Conservation (phyloP, 768 basidiomycete genomes). For the Suillus placidus region DNA sequence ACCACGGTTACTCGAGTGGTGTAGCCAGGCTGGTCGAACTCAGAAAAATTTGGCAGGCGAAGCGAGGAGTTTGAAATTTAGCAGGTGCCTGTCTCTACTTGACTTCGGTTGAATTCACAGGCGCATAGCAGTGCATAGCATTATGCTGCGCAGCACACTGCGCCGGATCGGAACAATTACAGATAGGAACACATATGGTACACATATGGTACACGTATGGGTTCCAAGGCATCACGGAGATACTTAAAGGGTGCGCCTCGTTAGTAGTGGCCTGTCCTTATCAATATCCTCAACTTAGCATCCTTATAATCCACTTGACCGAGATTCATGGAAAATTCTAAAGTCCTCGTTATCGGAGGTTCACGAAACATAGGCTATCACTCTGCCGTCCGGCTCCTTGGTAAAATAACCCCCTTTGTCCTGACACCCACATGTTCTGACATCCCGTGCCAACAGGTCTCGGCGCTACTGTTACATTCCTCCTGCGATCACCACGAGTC, state of each 20-base stretch:
- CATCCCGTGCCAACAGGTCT: conserved; percentile 40
- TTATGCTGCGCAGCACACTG: no score
- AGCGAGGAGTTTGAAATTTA: no score
- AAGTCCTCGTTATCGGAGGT: conserved; percentile 52
- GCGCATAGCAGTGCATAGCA: no score
- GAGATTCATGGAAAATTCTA: conserved; percentile 21
- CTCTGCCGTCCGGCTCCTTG: conserved; percentile 49
- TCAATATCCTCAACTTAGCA: background rate
- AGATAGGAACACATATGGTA: no score
- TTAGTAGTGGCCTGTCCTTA: background rate
- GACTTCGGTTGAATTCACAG: no score
- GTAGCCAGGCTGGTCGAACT: no score
- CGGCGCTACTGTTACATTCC: conserved; percentile 64
- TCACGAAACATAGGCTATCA: conserved; percentile 61
- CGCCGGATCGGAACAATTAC: no score
- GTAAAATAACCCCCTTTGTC: conserved; percentile 31
- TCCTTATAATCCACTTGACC: background rate
- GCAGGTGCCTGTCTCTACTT: no score
- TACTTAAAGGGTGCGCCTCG: background rate
- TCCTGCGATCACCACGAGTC: conserved; percentile 52
- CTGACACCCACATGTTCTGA: background rate
- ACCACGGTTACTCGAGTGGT: no score
- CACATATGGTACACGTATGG: no score
- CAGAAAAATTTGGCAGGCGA: no score
- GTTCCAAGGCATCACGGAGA: no score